Evolutionary conservation across 371 early-diverging fungal species (phyloP).

Genomic region (Mucor piriformis): DNA sequence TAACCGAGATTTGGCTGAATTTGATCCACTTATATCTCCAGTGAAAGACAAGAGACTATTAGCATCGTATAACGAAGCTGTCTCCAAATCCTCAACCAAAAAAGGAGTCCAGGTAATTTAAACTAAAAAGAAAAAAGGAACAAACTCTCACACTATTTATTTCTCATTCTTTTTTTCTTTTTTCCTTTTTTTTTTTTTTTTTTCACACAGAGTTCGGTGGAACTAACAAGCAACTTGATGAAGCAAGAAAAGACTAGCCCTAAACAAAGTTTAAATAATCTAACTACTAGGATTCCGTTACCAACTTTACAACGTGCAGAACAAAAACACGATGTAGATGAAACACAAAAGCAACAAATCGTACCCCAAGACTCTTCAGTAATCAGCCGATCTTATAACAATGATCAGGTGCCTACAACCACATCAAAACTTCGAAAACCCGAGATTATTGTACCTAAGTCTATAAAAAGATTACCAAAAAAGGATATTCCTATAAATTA

Average conservation of each 20-base stretch:
- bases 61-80: not conserved
- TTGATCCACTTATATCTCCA: constrained; percentile 28
- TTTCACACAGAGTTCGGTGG: not conserved
- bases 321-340: not conserved
- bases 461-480: constrained; percentile 9
- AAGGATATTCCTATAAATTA: not conserved
- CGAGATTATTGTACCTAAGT: constrained; percentile 20
- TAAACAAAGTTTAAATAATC: not conserved
- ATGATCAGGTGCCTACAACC: constrained; percentile 12
- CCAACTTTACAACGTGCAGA: not conserved
- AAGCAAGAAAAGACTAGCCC: constrained; percentile 6
- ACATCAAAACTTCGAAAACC: constrained; percentile 25
- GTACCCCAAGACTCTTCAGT: not conserved
- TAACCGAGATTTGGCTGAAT: constrained; percentile 26
- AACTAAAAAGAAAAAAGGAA: not conserved
- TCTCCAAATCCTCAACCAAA: constrained; percentile 1
- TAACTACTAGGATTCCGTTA: constrained; percentile 12
- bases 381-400: not conserved
- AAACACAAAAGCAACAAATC: constrained; percentile 10
- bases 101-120: constrained; percentile 14
- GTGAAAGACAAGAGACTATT: not conserved
- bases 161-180: not conserved
- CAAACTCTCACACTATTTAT: constrained; percentile 1
- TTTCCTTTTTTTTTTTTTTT: not conserved
- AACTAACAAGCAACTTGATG: constrained; percentile 2